These are phyloP conservation scores for Arthrobotrys musiformis DNA, from an alignment of 2,329 filamentous ascomycete genomes.

Conservation along the genomic window DNA sequence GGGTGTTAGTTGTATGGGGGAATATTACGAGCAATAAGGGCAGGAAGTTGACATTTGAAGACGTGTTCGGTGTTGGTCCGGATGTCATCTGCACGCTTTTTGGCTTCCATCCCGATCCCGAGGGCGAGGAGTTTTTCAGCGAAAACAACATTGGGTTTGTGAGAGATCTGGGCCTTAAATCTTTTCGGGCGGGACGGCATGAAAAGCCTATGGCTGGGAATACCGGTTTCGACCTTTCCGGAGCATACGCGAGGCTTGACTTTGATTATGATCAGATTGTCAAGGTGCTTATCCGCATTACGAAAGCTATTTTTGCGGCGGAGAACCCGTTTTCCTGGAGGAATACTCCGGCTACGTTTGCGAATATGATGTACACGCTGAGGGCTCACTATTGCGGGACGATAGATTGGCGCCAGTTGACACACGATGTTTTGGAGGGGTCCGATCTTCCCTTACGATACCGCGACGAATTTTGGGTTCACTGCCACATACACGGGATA, in stretches of 20 bases:
- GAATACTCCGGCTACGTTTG: neutral
- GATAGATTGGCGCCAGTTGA: neutral
- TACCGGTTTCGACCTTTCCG: neutral
- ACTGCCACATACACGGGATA: neutral
- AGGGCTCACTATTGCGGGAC: neutral
- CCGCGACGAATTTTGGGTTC: constrained; percentile 6
- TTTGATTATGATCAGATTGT: neutral
- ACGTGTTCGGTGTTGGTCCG: neutral
- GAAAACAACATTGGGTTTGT: too few relatives aligned
- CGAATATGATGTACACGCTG: neutral
- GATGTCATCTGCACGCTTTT: neutral
- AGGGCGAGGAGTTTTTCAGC: too few relatives aligned
- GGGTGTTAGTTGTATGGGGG: neutral
- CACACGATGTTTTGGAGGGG: neutral
- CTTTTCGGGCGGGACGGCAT: too few relatives aligned
- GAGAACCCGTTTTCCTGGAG: neutral
- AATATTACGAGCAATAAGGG: neutral
- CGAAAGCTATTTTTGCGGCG: neutral
- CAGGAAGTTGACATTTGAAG: too few relatives aligned
- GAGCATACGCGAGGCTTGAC: neutral
- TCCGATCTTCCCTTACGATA: too few relatives aligned
- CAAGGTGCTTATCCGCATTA: neutral
- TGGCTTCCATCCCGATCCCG: neutral
- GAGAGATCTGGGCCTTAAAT: too few relatives aligned
- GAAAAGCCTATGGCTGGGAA: too few relatives aligned